These are phyloP conservation scores for Podospora anserina DNA, from an alignment of 495 filamentous ascomycete species.

Conservation along the genomic window DNA sequence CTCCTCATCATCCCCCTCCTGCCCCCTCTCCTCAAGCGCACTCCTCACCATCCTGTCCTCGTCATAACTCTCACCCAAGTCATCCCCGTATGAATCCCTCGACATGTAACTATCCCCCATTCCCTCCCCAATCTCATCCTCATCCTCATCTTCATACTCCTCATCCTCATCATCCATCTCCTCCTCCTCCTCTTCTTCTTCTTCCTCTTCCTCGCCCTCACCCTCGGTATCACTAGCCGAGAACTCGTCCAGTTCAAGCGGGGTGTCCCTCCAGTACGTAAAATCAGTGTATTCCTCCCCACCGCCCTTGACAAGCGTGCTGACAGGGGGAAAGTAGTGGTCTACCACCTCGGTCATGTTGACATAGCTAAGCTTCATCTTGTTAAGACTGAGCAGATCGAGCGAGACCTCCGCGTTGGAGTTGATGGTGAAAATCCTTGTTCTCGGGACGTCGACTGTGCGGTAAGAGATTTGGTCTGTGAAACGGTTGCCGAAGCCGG, in stretches of 20 bases:
- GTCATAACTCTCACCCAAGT: slow-evolving; percentile 40
- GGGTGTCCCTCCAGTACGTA: slow-evolving; percentile 77
- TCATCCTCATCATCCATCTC: slow-evolving; percentile 40
- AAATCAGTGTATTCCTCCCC: slow-evolving; percentile 89
- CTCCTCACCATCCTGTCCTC: slow-evolving; percentile 33
- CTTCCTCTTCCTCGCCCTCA: slow-evolving; percentile 48
- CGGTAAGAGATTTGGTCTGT: slow-evolving; percentile 96
- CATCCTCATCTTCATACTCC: slow-evolving; percentile 33
- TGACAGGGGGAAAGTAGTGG: slow-evolving; percentile 90
- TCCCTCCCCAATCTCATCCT: slow-evolving; percentile 41
- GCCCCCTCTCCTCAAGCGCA: slow-evolving; percentile 29
- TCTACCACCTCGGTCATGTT: slow-evolving; percentile 95
- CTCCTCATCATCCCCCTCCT: slow-evolving; percentile 41
- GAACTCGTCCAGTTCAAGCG: slow-evolving; percentile 73
- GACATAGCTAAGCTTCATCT: slow-evolving; percentile 94
- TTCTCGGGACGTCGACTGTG: slow-evolving; percentile 88
- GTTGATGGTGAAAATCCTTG: slow-evolving; percentile 98
- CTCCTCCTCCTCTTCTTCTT: slow-evolving; percentile 47
- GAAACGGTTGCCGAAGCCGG: slow-evolving; percentile 93
- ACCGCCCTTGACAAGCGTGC: slow-evolving; percentile 68
- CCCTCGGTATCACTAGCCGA: slow-evolving; percentile 70
- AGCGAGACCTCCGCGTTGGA: slow-evolving; percentile 95
- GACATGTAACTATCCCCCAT: slow-evolving; percentile 62
- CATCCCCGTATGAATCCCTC: slow-evolving; percentile 48
- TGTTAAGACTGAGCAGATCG: slow-evolving; percentile 85